These are phyloP conservation scores for Limnanthes douglasii DNA, from an alignment of 345 rosid species.

Conservation along the genomic window DNA sequence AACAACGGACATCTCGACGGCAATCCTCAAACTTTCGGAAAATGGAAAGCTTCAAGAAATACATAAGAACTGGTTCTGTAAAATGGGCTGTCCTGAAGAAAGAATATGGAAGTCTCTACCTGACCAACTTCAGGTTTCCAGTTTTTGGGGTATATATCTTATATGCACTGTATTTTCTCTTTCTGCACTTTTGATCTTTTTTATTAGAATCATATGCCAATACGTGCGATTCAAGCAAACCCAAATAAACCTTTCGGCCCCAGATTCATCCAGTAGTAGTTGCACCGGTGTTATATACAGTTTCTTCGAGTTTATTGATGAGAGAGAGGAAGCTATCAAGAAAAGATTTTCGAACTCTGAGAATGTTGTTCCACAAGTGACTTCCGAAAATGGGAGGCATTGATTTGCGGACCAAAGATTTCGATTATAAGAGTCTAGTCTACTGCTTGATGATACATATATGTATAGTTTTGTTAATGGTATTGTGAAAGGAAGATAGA, in stretches of 20 bases:
- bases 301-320: slow-evolving; percentile 59
- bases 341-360: slow-evolving; percentile 31
- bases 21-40: slow-evolving; percentile 70
- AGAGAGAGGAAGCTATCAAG: slow-evolving; percentile 80
- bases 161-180: slow-evolving; percentile 31
- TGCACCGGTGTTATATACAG: slow-evolving; percentile 24
- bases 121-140: slow-evolving; percentile 40
- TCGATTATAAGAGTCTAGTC: too few relatives aligned
- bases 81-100: slow-evolving; percentile 27
- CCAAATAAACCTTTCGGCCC: slow-evolving; percentile 13
- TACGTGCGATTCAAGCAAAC: slow-evolving; percentile 34
- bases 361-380: slow-evolving; percentile 14
- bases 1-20: slow-evolving; percentile 69
- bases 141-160: slow-evolving; percentile 81
- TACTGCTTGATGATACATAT: too few relatives aligned
- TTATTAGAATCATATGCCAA: slow-evolving; percentile 32
- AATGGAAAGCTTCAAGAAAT: slow-evolving; percentile 47
- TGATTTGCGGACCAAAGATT: too few relatives aligned
- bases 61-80: slow-evolving; percentile 51
- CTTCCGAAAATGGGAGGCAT: slow-evolving; percentile 6
- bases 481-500: too few relatives aligned
- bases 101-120: slow-evolving; percentile 14
- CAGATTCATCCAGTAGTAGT: slow-evolving; percentile 8
- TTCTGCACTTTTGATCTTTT: slow-evolving; percentile 30
- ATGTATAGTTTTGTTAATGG: too few relatives aligned